Base-by-base conservation (phyloP, 768 basidiomycete species). In the Russula ochroleuca region DNA sequence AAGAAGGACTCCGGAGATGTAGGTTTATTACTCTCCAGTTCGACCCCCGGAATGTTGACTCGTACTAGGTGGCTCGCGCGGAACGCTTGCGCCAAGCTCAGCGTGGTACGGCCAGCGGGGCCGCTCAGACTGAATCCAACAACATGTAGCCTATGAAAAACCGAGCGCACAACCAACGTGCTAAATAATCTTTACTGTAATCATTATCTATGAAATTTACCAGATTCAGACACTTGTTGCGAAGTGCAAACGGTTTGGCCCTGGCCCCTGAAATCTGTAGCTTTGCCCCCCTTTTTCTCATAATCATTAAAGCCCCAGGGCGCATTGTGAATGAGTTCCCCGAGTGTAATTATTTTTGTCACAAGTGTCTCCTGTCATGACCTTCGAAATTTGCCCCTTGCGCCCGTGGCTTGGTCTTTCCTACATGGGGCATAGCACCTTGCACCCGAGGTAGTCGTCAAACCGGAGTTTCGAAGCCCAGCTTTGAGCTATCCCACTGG, bases 1-100 rank as follows among this genome's bases (percentile, higher is more conserved):
- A 68, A 61, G 63, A 75, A 74, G 64, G 70, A 69, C 3, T 64
- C 69, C 19, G 70, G 70, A 64, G 74, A 73, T 51, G 74, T 75
- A 61, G 48, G 74, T 67, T 0, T 9, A 33, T 28, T 6, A 2
- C 4, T 17, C n/a, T 21, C 3, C 19, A 0, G 8, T 23, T 15
- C 13, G 21, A 31, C 1, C 25, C 15, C 14, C 2, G 23, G 45
- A 4, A 19, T 47, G 5, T 49, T 54, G 33, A n/a, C 45, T 47
- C 19, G 7, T 13, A 11, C 40, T 47, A 63, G 61, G 31, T 41
- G 2, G 28, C 41, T 25, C 57, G 61, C 38, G 55, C 51, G 49
- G 49, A 58, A 31, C 38, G 40, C 17, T 51, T 59, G 33, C 45
- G 28, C 5, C 35, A 68, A 13, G 19, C 43, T 43, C 57, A 48